These are phyloP conservation scores for Calycina marina DNA, from an alignment of 2,329 filamentous ascomycete species.

Conservation along the genomic window DNA sequence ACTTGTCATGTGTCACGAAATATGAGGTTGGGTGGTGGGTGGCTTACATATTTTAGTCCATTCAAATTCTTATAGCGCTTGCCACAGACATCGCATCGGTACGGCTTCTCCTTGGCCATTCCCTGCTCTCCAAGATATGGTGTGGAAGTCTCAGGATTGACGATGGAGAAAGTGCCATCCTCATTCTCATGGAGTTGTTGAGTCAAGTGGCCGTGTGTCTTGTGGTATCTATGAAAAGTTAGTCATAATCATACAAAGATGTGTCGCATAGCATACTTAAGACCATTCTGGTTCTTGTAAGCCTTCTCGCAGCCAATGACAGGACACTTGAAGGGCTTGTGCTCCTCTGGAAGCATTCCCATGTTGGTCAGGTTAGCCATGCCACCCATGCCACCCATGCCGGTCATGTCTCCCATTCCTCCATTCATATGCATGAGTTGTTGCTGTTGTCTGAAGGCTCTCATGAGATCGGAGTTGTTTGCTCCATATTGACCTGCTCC, in stretches of 20 bases:
- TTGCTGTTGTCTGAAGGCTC: constrained; percentile 46
- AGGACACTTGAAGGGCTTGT: constrained; percentile 94
- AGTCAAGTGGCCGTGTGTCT: constrained; percentile 84
- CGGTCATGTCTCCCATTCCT: constrained; percentile 10
- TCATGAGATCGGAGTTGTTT: constrained; percentile 48
- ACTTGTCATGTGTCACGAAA: too few species aligned
- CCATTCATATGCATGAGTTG: constrained; percentile 29
- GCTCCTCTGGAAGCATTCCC: constrained; percentile 68
- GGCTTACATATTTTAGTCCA: constrained; percentile 78
- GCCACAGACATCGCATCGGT: constrained; percentile 90
- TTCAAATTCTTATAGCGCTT: constrained; percentile 99
- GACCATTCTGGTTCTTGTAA: constrained; percentile 97
- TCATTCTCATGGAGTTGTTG: constrained; percentile 94
- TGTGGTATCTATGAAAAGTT: constrained; percentile 49
- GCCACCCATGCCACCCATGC: neutral
- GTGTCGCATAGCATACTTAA: constrained; percentile 90
- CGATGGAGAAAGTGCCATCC: constrained; percentile 94
- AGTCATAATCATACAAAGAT: too few species aligned
- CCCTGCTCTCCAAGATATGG: constrained; percentile 92
- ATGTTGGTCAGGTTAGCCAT: constrained; percentile 21
- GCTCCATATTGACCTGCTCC: constrained; percentile 52
- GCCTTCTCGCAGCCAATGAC: constrained; percentile 98
- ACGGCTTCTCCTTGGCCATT: constrained; percentile 99
- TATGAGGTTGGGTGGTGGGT: too few species aligned
- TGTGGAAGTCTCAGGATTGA: constrained; percentile 85